phyloP scores from a whole-genome alignment of 176 grass and related monocot species.

The Phoenix roebelenii region DNA sequence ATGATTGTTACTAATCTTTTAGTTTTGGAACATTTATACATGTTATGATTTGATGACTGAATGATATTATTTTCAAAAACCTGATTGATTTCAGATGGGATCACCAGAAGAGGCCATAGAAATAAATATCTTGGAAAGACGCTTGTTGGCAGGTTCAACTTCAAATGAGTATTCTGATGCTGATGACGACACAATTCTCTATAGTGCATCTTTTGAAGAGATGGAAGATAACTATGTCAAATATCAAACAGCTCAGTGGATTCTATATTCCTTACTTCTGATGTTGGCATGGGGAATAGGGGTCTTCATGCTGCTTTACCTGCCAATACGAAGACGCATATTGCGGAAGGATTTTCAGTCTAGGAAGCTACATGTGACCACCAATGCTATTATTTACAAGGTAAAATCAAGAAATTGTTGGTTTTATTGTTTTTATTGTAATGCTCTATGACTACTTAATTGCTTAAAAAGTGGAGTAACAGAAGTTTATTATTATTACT shows the following conservation, averaged over 20 bases:
- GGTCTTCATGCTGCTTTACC: conserved; percentile 49
- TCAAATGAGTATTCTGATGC: conserved; percentile 11
- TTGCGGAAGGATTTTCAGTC: conserved; percentile 32
- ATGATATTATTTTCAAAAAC: no score
- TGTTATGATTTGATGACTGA: no score
- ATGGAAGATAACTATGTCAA: conserved; percentile 45
- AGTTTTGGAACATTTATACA: no score
- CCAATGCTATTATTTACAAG: conserved; percentile 55
- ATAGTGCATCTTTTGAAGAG: conserved; percentile 44
- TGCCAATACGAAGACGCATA: conserved; percentile 44
- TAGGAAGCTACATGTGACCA: conserved; percentile 49
- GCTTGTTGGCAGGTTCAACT: conserved; percentile 31
- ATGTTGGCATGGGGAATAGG: conserved; percentile 66
- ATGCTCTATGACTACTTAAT: no score
- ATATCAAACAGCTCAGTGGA: conserved; percentile 51
- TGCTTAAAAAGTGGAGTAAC: no score
- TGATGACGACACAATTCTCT: conserved; percentile 37
- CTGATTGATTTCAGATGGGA: conserved; percentile 34
- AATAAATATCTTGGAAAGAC: conserved; percentile 40
- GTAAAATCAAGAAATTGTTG: conserved; percentile 13
- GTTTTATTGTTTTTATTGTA: no score
- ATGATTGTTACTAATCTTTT: no score
- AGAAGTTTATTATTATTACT: no score
- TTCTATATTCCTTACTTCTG: conserved; percentile 43
- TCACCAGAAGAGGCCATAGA: conserved; percentile 30